These are phyloP conservation scores for Tolypocladium cylindrosporum DNA, from an alignment of 2,329 filamentous ascomycete genomes.

Conservation along the genomic window DNA sequence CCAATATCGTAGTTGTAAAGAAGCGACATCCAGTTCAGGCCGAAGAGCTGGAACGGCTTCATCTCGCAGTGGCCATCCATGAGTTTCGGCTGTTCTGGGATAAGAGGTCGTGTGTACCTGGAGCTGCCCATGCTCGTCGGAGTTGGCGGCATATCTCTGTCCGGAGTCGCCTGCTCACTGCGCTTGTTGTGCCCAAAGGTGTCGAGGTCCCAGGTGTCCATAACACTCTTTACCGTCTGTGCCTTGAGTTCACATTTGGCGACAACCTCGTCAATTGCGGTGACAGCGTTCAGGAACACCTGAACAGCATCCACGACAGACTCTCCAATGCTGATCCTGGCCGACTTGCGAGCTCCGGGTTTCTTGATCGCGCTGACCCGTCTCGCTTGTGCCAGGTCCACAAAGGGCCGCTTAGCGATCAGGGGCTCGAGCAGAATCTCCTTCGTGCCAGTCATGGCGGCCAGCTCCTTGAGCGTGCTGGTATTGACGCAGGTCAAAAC, in stretches of 20 bases:
- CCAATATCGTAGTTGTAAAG: constrained; percentile 72
- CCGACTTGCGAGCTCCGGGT: constrained; percentile 32
- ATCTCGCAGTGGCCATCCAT: constrained; percentile 70
- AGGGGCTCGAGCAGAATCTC: constrained; percentile 60
- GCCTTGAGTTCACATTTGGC: constrained; percentile 64
- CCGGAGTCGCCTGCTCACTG: constrained; percentile 17
- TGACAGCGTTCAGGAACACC: constrained; percentile 71
- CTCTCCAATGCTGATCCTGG: constrained; percentile 40
- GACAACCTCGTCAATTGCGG: constrained; percentile 76
- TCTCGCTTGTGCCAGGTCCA: constrained; percentile 53
- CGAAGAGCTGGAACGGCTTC: constrained; percentile 90
- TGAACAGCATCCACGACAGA: constrained; percentile 41
- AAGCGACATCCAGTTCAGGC: constrained; percentile 86
- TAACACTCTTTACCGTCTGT: constrained; percentile 37
- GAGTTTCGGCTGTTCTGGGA: constrained; percentile 56
- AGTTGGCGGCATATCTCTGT: constrained; percentile 29
- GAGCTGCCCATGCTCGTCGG: constrained; percentile 26
- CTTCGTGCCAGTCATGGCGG: constrained; percentile 70
- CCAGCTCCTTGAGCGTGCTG: constrained; percentile 64
- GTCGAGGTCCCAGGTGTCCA: constrained; percentile 39
- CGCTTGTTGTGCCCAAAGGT: constrained; percentile 31
- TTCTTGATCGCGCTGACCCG: constrained; percentile 47
- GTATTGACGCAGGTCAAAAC: constrained; percentile 78
- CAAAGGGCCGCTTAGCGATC: constrained; percentile 66
- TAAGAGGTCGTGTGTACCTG: constrained; percentile 30